These are phyloP conservation scores for Tulasnella sp. DNA, from an alignment of 768 basidiomycete species.

Conservation along the genomic window DNA sequence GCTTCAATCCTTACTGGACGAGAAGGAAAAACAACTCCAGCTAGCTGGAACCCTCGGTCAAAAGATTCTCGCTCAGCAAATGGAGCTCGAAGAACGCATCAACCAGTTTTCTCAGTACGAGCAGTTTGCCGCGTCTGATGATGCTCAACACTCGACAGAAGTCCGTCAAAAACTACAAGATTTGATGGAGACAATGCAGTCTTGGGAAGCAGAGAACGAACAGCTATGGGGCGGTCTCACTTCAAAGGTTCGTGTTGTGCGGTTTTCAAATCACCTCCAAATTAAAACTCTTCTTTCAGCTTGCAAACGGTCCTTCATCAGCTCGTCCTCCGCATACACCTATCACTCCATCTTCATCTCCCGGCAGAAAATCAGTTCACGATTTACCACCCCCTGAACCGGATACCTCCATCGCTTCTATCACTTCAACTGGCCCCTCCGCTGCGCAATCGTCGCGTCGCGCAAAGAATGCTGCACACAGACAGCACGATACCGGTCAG, in stretches of 20 bases:
- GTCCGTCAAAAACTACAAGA: slow-evolving; percentile 63
- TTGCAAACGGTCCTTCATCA: background rate
- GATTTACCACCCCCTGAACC: background rate
- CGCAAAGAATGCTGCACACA: slow-evolving; percentile 81
- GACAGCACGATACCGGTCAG: slow-evolving; percentile 78
- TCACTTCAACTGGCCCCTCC: slow-evolving; percentile 41
- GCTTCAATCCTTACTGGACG: slow-evolving; percentile 55
- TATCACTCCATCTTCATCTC: no score
- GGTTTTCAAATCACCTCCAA: no score
- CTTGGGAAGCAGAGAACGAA: slow-evolving; percentile 69
- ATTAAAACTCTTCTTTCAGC: background rate
- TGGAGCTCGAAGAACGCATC: slow-evolving; percentile 81
- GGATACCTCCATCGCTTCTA: background rate
- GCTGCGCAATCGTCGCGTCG: slow-evolving; percentile 69
- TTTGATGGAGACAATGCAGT: slow-evolving; percentile 55
- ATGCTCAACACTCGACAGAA: slow-evolving; percentile 49
- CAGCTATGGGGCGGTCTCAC: slow-evolving; percentile 55
- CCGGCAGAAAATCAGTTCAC: no score
- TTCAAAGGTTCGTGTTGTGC: no score
- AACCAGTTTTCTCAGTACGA: slow-evolving; percentile 43
- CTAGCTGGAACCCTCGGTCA: slow-evolving; percentile 86
- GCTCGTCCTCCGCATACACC: background rate
- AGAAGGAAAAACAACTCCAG: slow-evolving; percentile 83
- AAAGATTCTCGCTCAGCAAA: slow-evolving; percentile 86
- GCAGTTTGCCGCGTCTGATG: slow-evolving; percentile 51